A percentile compares a stretch with the other conserved stretches of the same genome.
Evolutionary conservation across 441 rosid genomes (phyloP).

Genomic region (Breynia disticha): DNA sequence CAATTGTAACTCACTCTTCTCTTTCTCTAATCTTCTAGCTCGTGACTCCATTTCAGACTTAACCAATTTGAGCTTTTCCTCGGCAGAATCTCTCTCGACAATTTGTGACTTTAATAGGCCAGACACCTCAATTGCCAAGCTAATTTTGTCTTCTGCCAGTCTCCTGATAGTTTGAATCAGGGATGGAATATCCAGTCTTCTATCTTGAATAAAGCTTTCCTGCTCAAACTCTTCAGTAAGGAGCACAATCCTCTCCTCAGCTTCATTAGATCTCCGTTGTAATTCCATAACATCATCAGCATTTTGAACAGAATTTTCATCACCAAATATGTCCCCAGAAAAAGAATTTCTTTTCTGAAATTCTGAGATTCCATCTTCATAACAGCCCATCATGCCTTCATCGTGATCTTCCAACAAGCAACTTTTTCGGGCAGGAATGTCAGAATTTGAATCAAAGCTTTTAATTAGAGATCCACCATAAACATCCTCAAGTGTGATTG

Average conservation of each 20-base stretch:
- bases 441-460: slow-evolving; percentile 35
- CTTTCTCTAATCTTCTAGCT: slow-evolving; percentile 53
- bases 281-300: slow-evolving; percentile 49
- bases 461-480: slow-evolving; percentile 45
- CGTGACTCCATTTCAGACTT: slow-evolving; percentile 51
- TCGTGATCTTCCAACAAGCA: slow-evolving; percentile 32
- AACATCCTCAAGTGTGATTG: slow-evolving; percentile 75
- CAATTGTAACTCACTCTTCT: slow-evolving; percentile 69
- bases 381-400: slow-evolving; percentile 25
- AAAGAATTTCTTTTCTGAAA: slow-evolving; percentile 24
- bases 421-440: slow-evolving; percentile 30
- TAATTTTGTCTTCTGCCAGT: slow-evolving; percentile 57
- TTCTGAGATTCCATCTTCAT: slow-evolving; percentile 27
- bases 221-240: slow-evolving; percentile 63
- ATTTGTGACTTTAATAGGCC: slow-evolving; percentile 53
- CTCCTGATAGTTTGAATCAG: slow-evolving; percentile 50
- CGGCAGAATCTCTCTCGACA: slow-evolving; percentile 48
- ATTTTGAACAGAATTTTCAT: slow-evolving; percentile 21
- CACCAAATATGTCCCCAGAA: slow-evolving; percentile 20
- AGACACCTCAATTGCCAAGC: slow-evolving; percentile 68
- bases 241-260: slow-evolving; percentile 55
- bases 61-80: slow-evolving; percentile 48
- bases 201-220: slow-evolving; percentile 41
- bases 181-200: slow-evolving; percentile 52
- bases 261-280: slow-evolving; percentile 50